Evolutionary conservation across 345 rosid species (phyloP).

Genomic region (Sonneratia alba): DNA sequence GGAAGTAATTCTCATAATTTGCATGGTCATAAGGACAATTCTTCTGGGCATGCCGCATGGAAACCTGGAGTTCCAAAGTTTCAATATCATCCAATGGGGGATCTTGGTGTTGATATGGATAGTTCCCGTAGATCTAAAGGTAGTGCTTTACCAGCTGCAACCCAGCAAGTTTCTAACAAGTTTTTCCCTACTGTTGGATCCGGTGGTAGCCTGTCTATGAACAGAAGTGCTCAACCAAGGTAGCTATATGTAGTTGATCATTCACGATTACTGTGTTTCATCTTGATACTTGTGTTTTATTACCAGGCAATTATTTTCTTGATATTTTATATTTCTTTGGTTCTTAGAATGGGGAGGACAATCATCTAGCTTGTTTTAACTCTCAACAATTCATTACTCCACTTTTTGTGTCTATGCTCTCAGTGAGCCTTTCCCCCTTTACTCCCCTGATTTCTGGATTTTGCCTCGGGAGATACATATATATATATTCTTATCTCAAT

Average conservation of each 20-base stretch:
- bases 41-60: slow-evolving; percentile 28
- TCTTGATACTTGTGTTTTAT: neutral
- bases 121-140: slow-evolving; percentile 30
- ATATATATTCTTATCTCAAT: neutral
- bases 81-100: slow-evolving; percentile 95
- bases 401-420: neutral
- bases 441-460: neutral
- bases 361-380: neutral
- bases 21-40: slow-evolving; percentile 38
- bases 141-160: slow-evolving; percentile 20
- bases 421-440: neutral
- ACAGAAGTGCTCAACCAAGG: slow-evolving; percentile 46
- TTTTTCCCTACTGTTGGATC: slow-evolving; percentile 32
- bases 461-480: neutral
- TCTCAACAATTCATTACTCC: neutral
- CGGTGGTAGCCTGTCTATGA: slow-evolving; percentile 26
- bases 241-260: slow-evolving; percentile 12
- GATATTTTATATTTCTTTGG: neutral
- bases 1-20: slow-evolving; percentile 31
- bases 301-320: slow-evolving; percentile 1
- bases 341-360: neutral
- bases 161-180: slow-evolving; percentile 30
- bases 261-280: neutral
- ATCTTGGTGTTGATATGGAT: slow-evolving; percentile 46
- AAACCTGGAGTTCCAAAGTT: slow-evolving; percentile 54